Conservation (phyloP, 768 basidiomycete genomes). For the Lactifluus volemus region DNA sequence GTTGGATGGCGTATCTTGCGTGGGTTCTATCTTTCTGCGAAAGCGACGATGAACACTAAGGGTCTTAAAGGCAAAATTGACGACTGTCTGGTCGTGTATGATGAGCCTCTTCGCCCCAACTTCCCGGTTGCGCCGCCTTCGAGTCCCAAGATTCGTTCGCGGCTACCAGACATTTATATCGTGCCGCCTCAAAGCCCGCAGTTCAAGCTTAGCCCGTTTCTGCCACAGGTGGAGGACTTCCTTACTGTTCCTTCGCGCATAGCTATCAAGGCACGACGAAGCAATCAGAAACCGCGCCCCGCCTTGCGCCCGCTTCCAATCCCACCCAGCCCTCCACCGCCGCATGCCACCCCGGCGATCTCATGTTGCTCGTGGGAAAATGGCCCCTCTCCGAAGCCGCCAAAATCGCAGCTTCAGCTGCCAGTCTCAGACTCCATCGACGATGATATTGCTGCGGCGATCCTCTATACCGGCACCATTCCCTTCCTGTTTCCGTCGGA, state of each 20-base stretch:
- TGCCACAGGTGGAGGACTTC: slow-evolving; percentile 3
- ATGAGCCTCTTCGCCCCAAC: background rate
- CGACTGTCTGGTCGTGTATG: background rate
- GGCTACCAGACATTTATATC: slow-evolving; percentile 1
- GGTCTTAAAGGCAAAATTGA: background rate
- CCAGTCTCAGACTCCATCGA: background rate
- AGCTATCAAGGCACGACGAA: background rate
- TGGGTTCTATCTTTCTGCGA: background rate
- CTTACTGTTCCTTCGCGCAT: background rate
- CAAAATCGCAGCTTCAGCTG: background rate
- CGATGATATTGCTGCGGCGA: background rate
- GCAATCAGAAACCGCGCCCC: background rate
- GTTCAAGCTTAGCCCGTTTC: background rate
- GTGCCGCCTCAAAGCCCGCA: background rate
- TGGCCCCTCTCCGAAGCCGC: background rate
- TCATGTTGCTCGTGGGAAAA: background rate
- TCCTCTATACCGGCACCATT: background rate
- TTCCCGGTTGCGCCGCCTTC: slow-evolving; percentile 11
- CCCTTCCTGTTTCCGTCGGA: background rate
- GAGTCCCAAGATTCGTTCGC: background rate
- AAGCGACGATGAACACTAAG: background rate
- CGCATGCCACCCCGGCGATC: background rate
- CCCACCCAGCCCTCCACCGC: background rate
- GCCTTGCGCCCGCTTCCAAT: slow-evolving; percentile 3
- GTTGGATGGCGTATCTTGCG: slow-evolving; percentile 5